Conservation (phyloP, 2,329 filamentous ascomycete genomes). For the Raffaelea ambrosiae region DNA sequence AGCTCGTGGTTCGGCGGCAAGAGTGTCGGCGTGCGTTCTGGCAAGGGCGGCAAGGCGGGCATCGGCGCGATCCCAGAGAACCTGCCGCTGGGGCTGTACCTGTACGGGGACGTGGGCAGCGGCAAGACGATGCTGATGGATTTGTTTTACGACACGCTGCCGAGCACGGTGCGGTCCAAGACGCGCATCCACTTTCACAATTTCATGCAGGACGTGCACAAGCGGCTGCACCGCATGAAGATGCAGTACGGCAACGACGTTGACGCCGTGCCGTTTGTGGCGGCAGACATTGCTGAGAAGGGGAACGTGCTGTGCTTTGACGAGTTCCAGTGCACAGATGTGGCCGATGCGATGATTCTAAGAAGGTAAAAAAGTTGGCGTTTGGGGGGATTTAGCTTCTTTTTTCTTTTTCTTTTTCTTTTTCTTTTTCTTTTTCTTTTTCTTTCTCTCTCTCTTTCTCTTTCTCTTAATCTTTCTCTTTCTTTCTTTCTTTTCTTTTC, state of each 20-base stretch:
- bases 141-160: slow-evolving; percentile 89
- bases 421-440: neutral
- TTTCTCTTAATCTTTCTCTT: neutral
- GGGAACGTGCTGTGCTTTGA: slow-evolving; percentile 92
- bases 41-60: slow-evolving; percentile 17
- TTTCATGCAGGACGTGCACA: slow-evolving; percentile 98
- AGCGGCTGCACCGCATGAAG: slow-evolving; percentile 81
- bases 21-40: too few species aligned
- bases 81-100: slow-evolving; percentile 82
- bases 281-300: slow-evolving; percentile 83
- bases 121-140: slow-evolving; percentile 99
- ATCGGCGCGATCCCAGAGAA: slow-evolving; percentile 55
- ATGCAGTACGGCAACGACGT: slow-evolving; percentile 81
- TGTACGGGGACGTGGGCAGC: slow-evolving; percentile 93
- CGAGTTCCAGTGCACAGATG: slow-evolving; percentile 97
- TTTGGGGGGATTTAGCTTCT: neutral
- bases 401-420: too few species aligned
- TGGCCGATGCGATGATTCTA: slow-evolving; percentile 97
- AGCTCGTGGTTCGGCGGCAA: slow-evolving; percentile 49
- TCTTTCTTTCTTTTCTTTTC: neutral
- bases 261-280: slow-evolving; percentile 84
- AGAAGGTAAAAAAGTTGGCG: slow-evolving; percentile 59
- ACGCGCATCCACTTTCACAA: slow-evolving; percentile 97
- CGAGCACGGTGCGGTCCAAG: slow-evolving; percentile 68
- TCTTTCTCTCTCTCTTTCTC: neutral